Evolutionary conservation across 805 yeast species (phyloP), one percentile per base, ranked within the genome.

Genomic region (Zygotorulaspora danielsina): DNA sequence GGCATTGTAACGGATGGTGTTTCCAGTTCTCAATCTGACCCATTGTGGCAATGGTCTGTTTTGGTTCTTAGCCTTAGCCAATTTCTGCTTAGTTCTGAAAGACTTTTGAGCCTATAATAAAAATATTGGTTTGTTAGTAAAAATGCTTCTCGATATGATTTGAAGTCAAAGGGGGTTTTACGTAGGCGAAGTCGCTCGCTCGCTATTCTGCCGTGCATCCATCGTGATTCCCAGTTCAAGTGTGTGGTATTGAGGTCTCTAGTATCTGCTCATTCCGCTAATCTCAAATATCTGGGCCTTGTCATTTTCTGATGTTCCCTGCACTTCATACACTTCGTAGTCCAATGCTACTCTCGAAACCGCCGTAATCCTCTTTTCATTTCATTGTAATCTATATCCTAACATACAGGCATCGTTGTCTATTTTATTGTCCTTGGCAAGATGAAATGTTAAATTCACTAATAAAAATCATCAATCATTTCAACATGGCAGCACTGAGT

Each of bases 21-120:
- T 90, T 75, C 76, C 81, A 71, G 97, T 87, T 84, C 88, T 90
- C 75, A 89, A 80, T 79, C 97, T 87, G 84, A 90, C 77, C 96
- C 97, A 90, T 78, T 89, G 96, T 67, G 98, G 98, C 73, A 90
- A 84, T 71, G 96, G 96, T 81, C 97, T 87, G 90, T 88, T 90
- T 78, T 87, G 96, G 79, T 88, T 90, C 72, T 81, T 81, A 70
- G 96, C 97, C 83, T 93, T 90, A 72, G 96, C 97, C 73, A 90
- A 83, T 82, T 88, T 93, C 79, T 88, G 93, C 87, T 90, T 90
- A 75, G 84, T 85, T 74, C 76, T 86, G 82, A 93, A 87, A 65
- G 95, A 79, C 79, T 90, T 90, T 77, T 89, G 89, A 69, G 93
- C 81, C 90, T 83, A 61, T 37, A 54, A 30, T 20, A 25, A 28